phyloP scores from a whole-genome alignment of 2,329 filamentous ascomycete genomes.

The Macroventuria anomochaeta region DNA sequence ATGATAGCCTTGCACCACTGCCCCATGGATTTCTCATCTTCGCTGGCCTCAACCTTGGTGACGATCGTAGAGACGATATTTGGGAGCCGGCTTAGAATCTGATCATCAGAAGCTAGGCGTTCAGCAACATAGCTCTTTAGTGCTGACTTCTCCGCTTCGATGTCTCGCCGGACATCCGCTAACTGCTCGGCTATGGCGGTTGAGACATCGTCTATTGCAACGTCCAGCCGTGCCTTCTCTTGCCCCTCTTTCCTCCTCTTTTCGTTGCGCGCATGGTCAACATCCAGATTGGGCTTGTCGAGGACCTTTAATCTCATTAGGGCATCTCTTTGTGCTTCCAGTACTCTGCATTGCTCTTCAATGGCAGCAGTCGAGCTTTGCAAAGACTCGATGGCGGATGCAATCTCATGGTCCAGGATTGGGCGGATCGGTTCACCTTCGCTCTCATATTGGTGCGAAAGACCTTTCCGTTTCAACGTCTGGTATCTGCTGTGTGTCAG shows the following conservation, averaged over 20 bases:
- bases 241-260: conserved; percentile 45
- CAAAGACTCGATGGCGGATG: conserved; percentile 68
- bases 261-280: conserved; percentile 49
- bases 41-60: conserved; percentile 53
- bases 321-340: conserved; percentile 68
- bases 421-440: conserved; percentile 50
- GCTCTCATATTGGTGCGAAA: conserved; percentile 40
- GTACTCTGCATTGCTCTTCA: conserved; percentile 66
- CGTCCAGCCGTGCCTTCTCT: conserved; percentile 53
- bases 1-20: conserved; percentile 60
- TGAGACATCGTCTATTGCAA: conserved; percentile 45
- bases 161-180: conserved; percentile 56
- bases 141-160: conserved; percentile 52
- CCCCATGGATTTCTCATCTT: conserved; percentile 61
- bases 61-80: conserved; percentile 69
- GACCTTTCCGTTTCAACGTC: conserved; percentile 41
- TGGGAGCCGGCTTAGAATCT: conserved; percentile 68
- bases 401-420: conserved; percentile 66
- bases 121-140: conserved; percentile 59
- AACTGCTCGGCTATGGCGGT: conserved; percentile 44
- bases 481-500: conserved; percentile 34
- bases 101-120: conserved; percentile 67
- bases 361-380: conserved; percentile 69
- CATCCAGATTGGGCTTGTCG: conserved; percentile 50
- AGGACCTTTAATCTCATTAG: conserved; percentile 62